Conservation (phyloP, 371 early-diverging fungal genomes). For the Mucor velutinosus region DNA sequence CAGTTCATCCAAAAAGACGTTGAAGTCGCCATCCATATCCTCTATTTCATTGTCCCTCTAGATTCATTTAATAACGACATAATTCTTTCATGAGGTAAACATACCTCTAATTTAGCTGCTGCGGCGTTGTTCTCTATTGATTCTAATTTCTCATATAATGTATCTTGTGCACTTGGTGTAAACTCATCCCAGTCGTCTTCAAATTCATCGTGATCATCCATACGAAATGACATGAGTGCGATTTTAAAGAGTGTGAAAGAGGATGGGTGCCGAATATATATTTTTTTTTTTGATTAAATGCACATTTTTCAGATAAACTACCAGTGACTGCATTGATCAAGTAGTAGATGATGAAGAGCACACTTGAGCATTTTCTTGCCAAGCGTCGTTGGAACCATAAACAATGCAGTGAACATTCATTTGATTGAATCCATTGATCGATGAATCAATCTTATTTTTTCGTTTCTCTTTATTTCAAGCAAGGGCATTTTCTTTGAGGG, state of each 20-base stretch:
- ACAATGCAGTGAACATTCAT: too few relatives aligned
- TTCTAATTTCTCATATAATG: conserved; percentile 19
- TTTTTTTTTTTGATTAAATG: not conserved
- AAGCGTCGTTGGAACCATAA: too few relatives aligned
- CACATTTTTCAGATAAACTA: not conserved
- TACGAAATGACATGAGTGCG: conserved; percentile 3
- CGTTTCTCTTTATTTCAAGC: too few relatives aligned
- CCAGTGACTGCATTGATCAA: not conserved
- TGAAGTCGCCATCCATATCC: not conserved
- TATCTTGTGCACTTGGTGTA: conserved; percentile 20
- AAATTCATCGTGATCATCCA: conserved; percentile 12
- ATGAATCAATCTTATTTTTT: too few relatives aligned
- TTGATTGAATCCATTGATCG: too few relatives aligned
- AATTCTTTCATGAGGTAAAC: not conserved
- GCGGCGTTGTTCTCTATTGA: not conserved
- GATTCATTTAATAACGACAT: not conserved
- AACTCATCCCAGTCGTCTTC: conserved; percentile 25
- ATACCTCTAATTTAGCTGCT: not conserved
- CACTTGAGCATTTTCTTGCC: too few relatives aligned
- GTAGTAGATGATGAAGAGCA: too few relatives aligned
- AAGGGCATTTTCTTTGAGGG: too few relatives aligned
- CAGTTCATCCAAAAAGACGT: conserved; percentile 16
- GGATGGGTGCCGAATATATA: not conserved
- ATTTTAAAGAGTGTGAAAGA: not conserved
- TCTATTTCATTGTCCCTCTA: not conserved